These are phyloP conservation scores for Cetraspora pellucida DNA, from an alignment of 192 early-diverging fungal species.

Conservation along the genomic window DNA sequence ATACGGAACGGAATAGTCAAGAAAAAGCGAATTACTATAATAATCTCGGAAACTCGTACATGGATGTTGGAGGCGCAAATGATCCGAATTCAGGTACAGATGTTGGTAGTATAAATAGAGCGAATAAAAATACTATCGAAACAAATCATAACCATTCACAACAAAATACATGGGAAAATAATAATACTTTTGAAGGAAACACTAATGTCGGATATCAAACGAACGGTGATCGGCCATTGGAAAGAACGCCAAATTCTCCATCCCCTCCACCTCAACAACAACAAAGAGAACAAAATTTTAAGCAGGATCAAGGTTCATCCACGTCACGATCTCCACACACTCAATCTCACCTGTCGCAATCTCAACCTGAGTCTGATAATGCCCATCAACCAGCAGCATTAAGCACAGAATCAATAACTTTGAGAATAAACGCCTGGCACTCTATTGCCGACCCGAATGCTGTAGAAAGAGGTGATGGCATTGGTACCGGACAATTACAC, in stretches of 20 bases:
- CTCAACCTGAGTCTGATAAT: not conserved
- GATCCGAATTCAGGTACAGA: not conserved
- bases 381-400: not conserved
- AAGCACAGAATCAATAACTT: not conserved
- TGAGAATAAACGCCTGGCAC: constrained; percentile 12
- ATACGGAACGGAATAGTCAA: too few species aligned
- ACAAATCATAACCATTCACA: not conserved
- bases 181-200: too few species aligned
- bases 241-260: too few species aligned
- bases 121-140: too few species aligned
- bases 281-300: too few species aligned
- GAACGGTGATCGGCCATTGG: too few species aligned
- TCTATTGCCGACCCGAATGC: constrained; percentile 2
- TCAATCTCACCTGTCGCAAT: not conserved
- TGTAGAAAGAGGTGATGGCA: not conserved
- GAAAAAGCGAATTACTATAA: too few species aligned
- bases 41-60: too few species aligned
- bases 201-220: too few species aligned
- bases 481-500: constrained; percentile 19
- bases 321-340: not conserved
- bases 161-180: not conserved
- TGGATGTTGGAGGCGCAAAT: not conserved
- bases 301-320: too few species aligned
- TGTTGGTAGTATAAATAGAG: not conserved
- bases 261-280: too few species aligned